A percentile compares a stretch with the other conserved stretches of the same genome.
phyloP scores from a whole-genome alignment of 2,329 filamentous ascomycete genomes.

The Ophiosphaerella herpotricha region DNA sequence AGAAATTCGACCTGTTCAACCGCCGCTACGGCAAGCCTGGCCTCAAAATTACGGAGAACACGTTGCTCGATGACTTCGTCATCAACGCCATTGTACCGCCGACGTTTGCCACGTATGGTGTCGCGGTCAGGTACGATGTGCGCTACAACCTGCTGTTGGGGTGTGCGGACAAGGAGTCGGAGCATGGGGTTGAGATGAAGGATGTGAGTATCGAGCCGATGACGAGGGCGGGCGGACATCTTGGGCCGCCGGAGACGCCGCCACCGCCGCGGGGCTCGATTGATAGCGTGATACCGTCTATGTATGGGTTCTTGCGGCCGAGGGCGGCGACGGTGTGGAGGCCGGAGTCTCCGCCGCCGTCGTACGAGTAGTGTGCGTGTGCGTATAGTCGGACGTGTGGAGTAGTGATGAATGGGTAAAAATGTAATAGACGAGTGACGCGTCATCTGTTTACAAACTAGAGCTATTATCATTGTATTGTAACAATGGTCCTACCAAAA shows the following conservation, averaged over 20 bases:
- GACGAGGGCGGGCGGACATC: conserved; percentile 19
- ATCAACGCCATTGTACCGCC: conserved; percentile 21
- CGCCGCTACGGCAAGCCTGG: conserved; percentile 25
- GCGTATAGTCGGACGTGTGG: background rate
- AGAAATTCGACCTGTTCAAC: conserved; percentile 25
- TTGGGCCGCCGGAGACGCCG: conserved; percentile 18
- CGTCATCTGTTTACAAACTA: too few species aligned
- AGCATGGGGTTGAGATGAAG: conserved; percentile 18
- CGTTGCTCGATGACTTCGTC: conserved; percentile 11
- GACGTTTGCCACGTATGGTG: conserved; percentile 23
- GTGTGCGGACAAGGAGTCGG: conserved; percentile 23
- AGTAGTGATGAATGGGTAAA: background rate
- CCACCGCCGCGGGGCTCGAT: conserved; percentile 8
- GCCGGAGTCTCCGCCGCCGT: conserved; percentile 4
- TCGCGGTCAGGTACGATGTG: conserved; percentile 21
- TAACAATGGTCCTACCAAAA: background rate
- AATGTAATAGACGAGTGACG: background rate
- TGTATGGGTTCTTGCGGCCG: conserved; percentile 5
- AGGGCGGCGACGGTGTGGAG: conserved; percentile 2
- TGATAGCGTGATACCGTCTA: conserved; percentile 4
- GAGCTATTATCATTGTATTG: too few species aligned
- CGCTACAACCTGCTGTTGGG: conserved; percentile 22
- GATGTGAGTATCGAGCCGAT: conserved; percentile 20
- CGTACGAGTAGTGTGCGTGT: background rate
- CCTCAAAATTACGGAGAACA: conserved; percentile 11